phyloP scores from a whole-genome alignment of 768 basidiomycete genomes.

The Dioszegia crocea region DNA sequence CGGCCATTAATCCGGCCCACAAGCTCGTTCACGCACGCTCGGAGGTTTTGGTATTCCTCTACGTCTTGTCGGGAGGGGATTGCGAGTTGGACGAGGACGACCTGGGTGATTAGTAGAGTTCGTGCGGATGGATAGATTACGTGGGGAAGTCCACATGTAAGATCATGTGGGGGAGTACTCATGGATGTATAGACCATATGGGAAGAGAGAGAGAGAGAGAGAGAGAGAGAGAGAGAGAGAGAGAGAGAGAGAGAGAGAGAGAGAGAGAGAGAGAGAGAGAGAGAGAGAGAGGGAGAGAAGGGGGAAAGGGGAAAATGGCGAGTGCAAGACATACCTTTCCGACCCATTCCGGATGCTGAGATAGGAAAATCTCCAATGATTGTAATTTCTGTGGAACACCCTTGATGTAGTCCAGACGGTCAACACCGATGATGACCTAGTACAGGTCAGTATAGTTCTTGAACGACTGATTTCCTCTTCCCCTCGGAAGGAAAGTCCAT shows the following conservation, averaged over 20 bases:
- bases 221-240: too few species aligned
- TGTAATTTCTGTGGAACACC: slow-evolving; percentile 98
- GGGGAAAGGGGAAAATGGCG: neutral
- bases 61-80: slow-evolving; percentile 97
- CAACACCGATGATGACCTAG: slow-evolving; percentile 85
- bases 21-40: slow-evolving; percentile 92
- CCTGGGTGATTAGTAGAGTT: slow-evolving; percentile 52
- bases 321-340: slow-evolving; percentile 76
- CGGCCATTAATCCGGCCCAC: slow-evolving; percentile 98
- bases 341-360: slow-evolving; percentile 98
- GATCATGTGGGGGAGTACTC: too few species aligned
- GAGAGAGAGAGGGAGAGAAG: neutral
- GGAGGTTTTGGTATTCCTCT: slow-evolving; percentile 97
- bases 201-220: too few species aligned
- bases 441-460: too few species aligned
- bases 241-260: too few species aligned
- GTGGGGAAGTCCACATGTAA: too few species aligned
- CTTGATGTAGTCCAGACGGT: slow-evolving; percentile 99
- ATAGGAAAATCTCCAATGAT: slow-evolving; percentile 90
- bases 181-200: too few species aligned
- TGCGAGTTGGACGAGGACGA: slow-evolving; percentile 92
- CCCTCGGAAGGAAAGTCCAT: too few species aligned
- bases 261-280: too few species aligned
- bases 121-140: too few species aligned
- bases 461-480: too few species aligned